Evolutionary conservation across 1,284 basidiomycete genomes (phyloP).

Genomic region (Heterobasidion irregulare): DNA sequence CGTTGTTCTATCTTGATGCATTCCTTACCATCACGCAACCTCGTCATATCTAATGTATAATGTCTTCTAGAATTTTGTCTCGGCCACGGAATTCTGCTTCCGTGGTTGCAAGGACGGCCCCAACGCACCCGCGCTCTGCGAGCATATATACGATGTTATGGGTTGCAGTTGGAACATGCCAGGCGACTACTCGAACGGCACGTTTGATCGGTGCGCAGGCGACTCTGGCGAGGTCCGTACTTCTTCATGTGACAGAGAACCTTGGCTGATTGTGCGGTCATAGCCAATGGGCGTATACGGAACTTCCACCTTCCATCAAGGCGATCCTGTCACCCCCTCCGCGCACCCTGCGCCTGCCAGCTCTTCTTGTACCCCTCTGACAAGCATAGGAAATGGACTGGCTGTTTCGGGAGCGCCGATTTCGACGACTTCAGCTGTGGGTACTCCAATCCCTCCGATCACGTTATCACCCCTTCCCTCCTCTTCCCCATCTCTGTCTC

Average conservation of each 20-base stretch:
- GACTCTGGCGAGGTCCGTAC: slow-evolving; percentile 24
- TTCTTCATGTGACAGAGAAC: background rate
- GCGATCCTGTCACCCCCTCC: slow-evolving; percentile 39
- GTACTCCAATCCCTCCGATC: background rate
- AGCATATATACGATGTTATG: slow-evolving; percentile 61
- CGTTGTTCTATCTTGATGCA: slow-evolving; percentile 1
- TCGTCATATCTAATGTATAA: background rate
- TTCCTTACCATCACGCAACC: background rate
- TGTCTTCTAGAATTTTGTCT: slow-evolving; percentile 45
- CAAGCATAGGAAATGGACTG: slow-evolving; percentile 7
- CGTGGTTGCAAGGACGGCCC: slow-evolving; percentile 60
- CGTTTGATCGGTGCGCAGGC: slow-evolving; percentile 49
- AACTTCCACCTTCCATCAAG: slow-evolving; percentile 51
- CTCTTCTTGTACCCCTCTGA: slow-evolving; percentile 5
- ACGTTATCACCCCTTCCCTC: background rate
- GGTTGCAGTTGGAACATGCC: slow-evolving; percentile 68
- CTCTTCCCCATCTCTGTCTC: background rate
- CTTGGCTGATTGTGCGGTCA: background rate
- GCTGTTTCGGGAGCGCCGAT: slow-evolving; percentile 1
- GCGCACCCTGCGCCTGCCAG: slow-evolving; percentile 30
- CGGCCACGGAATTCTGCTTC: slow-evolving; percentile 60
- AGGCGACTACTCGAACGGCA: slow-evolving; percentile 45
- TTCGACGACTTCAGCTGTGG: background rate
- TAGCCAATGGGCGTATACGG: slow-evolving; percentile 55
- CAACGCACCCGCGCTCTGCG: slow-evolving; percentile 49